phyloP scores from a whole-genome alignment of 192 early-diverging fungal species.

The Phycomyces nitens region DNA sequence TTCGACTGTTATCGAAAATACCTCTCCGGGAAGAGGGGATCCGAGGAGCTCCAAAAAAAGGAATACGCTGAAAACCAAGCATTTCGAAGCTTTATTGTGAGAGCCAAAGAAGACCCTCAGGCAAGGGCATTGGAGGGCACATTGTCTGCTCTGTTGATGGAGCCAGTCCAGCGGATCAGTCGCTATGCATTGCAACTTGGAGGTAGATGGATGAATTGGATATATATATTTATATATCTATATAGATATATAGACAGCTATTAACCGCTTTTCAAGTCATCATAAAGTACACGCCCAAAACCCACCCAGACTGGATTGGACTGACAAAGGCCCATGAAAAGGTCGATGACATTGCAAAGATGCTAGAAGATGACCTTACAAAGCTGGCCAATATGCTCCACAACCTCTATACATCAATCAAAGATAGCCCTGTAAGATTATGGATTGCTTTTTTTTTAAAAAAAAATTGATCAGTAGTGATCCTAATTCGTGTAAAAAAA shows the following conservation, averaged over 20 bases:
- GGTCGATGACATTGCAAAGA: slow-evolving; percentile 29
- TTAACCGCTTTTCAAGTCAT: slow-evolving; percentile 20
- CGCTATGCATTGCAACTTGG: slow-evolving; percentile 35
- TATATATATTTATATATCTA: not conserved
- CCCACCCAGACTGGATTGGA: slow-evolving; percentile 28
- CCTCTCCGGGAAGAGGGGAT: slow-evolving; percentile 57
- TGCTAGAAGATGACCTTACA: slow-evolving; percentile 38
- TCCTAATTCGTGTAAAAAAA: slow-evolving; percentile 12
- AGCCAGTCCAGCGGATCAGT: slow-evolving; percentile 38
- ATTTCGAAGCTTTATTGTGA: slow-evolving; percentile 47
- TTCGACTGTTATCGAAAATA: slow-evolving; percentile 64
- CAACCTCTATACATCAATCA: slow-evolving; percentile 30
- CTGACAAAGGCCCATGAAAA: slow-evolving; percentile 20
- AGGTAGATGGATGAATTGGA: slow-evolving; percentile 17
- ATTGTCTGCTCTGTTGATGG: slow-evolving; percentile 31
- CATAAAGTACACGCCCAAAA: slow-evolving; percentile 23
- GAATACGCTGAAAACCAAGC: slow-evolving; percentile 50
- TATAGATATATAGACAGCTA: not conserved
- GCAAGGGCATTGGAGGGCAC: slow-evolving; percentile 46
- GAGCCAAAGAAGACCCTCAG: slow-evolving; percentile 53
- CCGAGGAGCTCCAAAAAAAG: slow-evolving; percentile 46
- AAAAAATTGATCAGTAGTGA: not conserved
- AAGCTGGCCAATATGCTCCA: slow-evolving; percentile 34
- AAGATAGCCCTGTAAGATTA: slow-evolving; percentile 27
- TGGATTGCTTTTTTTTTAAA: not conserved